These are phyloP conservation scores for Sclerotinia trifoliorum DNA, from an alignment of 2,329 filamentous ascomycete species.

Conservation along the genomic window DNA sequence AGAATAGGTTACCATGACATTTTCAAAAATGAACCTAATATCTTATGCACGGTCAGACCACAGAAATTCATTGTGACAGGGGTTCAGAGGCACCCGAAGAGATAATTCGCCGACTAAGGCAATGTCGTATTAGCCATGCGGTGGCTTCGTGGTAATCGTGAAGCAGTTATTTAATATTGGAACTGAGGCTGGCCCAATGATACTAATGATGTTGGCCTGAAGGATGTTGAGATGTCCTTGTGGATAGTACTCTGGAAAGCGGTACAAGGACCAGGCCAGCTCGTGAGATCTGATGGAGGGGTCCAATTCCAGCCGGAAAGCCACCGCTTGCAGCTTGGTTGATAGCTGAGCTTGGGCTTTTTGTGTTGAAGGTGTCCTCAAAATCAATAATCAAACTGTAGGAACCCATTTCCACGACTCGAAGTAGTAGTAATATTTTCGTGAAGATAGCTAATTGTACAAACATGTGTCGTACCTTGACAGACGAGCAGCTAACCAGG, in stretches of 20 bases:
- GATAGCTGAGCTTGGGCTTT: constrained; percentile 15
- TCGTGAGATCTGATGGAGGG: constrained; percentile 22
- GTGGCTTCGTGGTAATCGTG: constrained; percentile 19
- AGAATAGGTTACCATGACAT: constrained; percentile 17
- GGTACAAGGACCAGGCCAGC: constrained; percentile 11
- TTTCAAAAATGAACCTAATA: constrained; percentile 4
- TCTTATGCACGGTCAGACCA: constrained; percentile 21
- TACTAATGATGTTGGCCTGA: background rate
- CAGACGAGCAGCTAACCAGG: constrained; percentile 4
- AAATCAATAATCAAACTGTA: constrained; percentile 15
- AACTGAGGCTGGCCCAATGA: constrained; percentile 16
- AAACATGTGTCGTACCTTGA: constrained; percentile 1
- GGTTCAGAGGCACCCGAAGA: constrained; percentile 13
- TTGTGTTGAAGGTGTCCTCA: background rate
- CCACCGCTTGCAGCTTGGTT: constrained; percentile 1
- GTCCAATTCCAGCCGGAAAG: constrained; percentile 3
- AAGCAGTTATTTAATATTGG: constrained; percentile 18
- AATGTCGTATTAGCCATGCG: constrained; percentile 22
- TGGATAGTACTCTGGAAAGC: background rate
- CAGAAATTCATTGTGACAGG: background rate
- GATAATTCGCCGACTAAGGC: constrained; percentile 20
- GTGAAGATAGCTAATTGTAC: constrained; percentile 15
- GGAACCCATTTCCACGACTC: constrained; percentile 16
- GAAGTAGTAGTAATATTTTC: background rate
- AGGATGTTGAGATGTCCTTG: constrained; percentile 14